Evolutionary conservation across 495 filamentous ascomycete genomes (phyloP), one percentile per base, ranked within the genome.

Genomic region (Tetracladium marchalianum): DNA sequence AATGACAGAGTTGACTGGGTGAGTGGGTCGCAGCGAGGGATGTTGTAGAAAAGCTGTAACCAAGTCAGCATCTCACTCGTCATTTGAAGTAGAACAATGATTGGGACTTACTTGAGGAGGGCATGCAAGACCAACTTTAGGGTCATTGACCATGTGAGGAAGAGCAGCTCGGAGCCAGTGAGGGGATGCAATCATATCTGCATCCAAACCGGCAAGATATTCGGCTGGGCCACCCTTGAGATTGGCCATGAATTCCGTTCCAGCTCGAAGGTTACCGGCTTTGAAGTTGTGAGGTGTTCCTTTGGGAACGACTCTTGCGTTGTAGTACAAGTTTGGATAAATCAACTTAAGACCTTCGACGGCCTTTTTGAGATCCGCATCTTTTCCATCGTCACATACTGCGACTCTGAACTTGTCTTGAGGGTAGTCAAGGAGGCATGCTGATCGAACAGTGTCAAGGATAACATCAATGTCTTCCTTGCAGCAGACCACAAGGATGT

Each of bases 231-330:
- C 71, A 8, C 67, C 67, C 0, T 59, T 53, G 18, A 73, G 43
- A 0, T 27, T 44, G 0, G 50, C 52, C 12, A 61, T 56, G 24
- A 66, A 57, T 4, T 64, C 62, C 6, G 74, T 54, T 22, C 66
- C 73, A 46, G 65, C 65, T 47, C 70, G 71, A 16, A 78, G 59
- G 41, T 77, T 78, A 33, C 75, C 75, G 5, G 72, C 70, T 58
- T 78, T 78, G 61, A 70, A 77, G 52, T 73, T 64, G 50, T 73
- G 66, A 0, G 68, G 70, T 2, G 64, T 64, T 12, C 62, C 61
- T 9, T 47, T 47, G 15, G 62, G 60, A 49, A 73, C 73, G 40
- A 61, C 56, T 35, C 72, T 64, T 1, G 67, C 59, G 35, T 68
- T 60, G 49, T 77, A 77, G 49, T 61, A 64, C 2, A 75, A n/a